Evolutionary conservation across 192 early-diverging fungal genomes (phyloP).

Genomic region (Phycomyces nitens): DNA sequence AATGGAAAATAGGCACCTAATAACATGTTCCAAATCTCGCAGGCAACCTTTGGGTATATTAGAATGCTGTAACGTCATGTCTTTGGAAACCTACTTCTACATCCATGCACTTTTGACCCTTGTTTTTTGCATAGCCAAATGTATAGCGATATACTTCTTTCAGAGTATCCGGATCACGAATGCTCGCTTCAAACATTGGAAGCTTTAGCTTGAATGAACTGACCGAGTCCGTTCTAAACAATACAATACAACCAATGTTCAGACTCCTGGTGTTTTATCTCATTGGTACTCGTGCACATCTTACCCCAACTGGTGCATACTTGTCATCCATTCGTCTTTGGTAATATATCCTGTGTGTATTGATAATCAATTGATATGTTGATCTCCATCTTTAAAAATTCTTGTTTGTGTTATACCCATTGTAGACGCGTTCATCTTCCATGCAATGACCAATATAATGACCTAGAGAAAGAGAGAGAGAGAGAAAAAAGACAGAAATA

Average conservation of each 20-base stretch:
- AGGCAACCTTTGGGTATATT: constrained; percentile 46
- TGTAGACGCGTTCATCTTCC: constrained; percentile 26
- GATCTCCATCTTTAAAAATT: too few relatives aligned
- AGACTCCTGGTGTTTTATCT: too few relatives aligned
- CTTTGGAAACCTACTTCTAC: constrained; percentile 51
- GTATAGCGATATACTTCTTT: constrained; percentile 62
- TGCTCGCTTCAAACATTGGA: constrained; percentile 28
- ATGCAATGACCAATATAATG: constrained; percentile 23
- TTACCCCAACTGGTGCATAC: constrained; percentile 26
- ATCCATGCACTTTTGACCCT: constrained; percentile 56
- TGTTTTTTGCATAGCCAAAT: constrained; percentile 61
- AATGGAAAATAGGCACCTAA: constrained; percentile 40
- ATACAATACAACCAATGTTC: not conserved
- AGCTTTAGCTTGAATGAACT: constrained; percentile 35
- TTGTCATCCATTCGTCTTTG: constrained; percentile 34
- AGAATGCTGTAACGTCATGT: too few relatives aligned
- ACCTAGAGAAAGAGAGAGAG: constrained; percentile 3
- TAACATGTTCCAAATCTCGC: constrained; percentile 50
- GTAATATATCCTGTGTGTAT: constrained; percentile 26
- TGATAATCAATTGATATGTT: not conserved
- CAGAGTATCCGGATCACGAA: constrained; percentile 40
- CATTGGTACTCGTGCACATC: too few relatives aligned
- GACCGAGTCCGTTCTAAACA: constrained; percentile 36
- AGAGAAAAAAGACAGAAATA: not conserved
- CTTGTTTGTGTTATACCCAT: constrained; percentile 28